A percentile compares a stretch with the other conserved stretches of the same genome.
These are phyloP conservation scores for Candida palmyrensis DNA, from an alignment of 805 yeast species.

Conservation along the genomic window DNA sequence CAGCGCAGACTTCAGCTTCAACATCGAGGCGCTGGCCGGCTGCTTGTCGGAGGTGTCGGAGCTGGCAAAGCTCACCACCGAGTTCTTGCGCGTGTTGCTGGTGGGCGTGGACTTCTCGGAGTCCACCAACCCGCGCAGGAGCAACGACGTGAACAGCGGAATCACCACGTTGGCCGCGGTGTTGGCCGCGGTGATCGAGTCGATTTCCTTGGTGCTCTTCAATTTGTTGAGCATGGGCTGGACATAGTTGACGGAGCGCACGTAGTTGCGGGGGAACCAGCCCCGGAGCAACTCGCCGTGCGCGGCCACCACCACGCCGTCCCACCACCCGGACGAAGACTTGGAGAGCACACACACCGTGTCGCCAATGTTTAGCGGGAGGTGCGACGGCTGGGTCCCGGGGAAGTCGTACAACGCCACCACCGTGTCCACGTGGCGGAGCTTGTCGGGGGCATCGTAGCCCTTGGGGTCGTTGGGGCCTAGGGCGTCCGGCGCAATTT, in stretches of 20 bases:
- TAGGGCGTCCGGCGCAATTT: slow-evolving; percentile 37
- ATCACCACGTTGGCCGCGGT: slow-evolving; percentile 43
- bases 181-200: slow-evolving; percentile 40
- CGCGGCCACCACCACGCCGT: slow-evolving; percentile 48
- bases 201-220: slow-evolving; percentile 35
- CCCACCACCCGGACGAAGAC: slow-evolving; percentile 80
- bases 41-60: slow-evolving; percentile 26
- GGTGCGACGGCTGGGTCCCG: slow-evolving; percentile 46
- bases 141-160: slow-evolving; percentile 33
- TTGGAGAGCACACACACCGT: slow-evolving; percentile 64
- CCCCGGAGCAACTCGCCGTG: slow-evolving; percentile 53
- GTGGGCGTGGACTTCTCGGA: slow-evolving; percentile 25
- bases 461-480: slow-evolving; percentile 19
- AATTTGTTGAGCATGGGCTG: slow-evolving; percentile 36
- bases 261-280: slow-evolving; percentile 77
- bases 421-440: slow-evolving; percentile 51
- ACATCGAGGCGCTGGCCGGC: too few relatives aligned
- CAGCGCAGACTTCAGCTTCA: too few relatives aligned
- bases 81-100: slow-evolving; percentile 40
- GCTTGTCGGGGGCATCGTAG: slow-evolving; percentile 9
- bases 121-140: slow-evolving; percentile 33
- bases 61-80: slow-evolving; percentile 46
- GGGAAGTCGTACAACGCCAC: slow-evolving; percentile 53
- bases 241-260: slow-evolving; percentile 41
- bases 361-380: slow-evolving; percentile 60